Percentiles rank a stretch among this genome's conserved stretches.
phyloP scores from a whole-genome alignment of 176 grass and related monocot species.

The Juncus effusus region DNA sequence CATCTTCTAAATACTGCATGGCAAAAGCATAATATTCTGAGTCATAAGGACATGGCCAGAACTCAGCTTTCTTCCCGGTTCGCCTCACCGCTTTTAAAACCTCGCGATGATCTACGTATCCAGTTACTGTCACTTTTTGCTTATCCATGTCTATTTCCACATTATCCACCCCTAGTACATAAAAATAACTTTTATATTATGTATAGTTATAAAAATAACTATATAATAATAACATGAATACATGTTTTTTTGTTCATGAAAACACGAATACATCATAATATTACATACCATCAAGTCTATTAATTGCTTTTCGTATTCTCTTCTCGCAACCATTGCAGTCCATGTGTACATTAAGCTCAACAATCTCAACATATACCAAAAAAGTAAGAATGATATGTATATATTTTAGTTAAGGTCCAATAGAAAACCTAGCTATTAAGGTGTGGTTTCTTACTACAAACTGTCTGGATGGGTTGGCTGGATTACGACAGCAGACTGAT shows the following conservation, averaged over 20 bases:
- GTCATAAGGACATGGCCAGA: constrained; percentile 87
- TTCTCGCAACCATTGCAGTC: constrained; percentile 83
- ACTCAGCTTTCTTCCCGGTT: constrained; percentile 64
- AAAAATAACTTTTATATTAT: no score
- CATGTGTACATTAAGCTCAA: constrained; percentile 90
- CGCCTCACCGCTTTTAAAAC: constrained; percentile 74
- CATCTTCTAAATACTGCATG: constrained; percentile 67
- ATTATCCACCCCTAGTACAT: constrained; percentile 40
- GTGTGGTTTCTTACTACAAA: background rate
- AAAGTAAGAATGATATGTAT: background rate
- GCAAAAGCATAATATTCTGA: constrained; percentile 72
- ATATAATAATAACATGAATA: no score
- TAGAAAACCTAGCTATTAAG: background rate
- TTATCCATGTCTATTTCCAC: constrained; percentile 75
- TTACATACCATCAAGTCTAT: constrained; percentile 52
- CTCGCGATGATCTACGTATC: constrained; percentile 51
- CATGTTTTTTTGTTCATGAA: background rate
- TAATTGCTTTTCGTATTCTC: constrained; percentile 59
- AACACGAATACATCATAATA: background rate
- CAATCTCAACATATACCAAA: constrained; percentile 32
- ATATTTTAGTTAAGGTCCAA: background rate
- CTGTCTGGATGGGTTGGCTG: no score
- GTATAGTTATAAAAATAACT: no score
- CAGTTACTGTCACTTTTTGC: constrained; percentile 89
- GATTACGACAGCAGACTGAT: no score